A percentile compares a stretch with the other conserved stretches of the same genome.
These are phyloP conservation scores for Erysiphe neolycopersici DNA, from an alignment of 2,329 filamentous ascomycete genomes.

Conservation along the genomic window DNA sequence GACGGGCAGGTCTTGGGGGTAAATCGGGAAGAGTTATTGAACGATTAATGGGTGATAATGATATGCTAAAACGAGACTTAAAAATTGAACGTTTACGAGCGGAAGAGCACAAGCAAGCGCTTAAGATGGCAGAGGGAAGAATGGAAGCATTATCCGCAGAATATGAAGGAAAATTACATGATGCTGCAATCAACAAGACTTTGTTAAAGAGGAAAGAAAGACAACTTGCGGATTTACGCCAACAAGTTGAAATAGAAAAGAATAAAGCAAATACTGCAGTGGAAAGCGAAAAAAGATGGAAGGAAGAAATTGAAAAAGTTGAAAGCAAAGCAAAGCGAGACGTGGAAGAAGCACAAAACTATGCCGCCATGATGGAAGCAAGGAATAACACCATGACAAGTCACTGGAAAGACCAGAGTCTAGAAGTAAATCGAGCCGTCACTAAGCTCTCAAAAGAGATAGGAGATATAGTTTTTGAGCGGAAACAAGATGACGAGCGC, in stretches of 20 bases:
- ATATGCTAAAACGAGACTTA: conserved; percentile 47
- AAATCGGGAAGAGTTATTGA: conserved; percentile 63
- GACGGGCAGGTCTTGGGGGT: conserved; percentile 35
- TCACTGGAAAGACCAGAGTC: conserved; percentile 40
- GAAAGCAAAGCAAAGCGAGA: conserved; percentile 31
- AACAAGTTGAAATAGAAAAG: conserved; percentile 35
- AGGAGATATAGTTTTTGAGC: conserved; percentile 24
- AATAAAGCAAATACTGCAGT: conserved; percentile 31
- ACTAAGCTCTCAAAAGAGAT: conserved; percentile 26
- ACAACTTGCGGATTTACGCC: conserved; percentile 42
- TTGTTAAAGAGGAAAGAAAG: conserved; percentile 46
- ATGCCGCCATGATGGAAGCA: conserved; percentile 40
- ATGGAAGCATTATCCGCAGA: conserved; percentile 41
- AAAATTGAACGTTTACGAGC: conserved; percentile 35
- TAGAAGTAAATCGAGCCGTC: conserved; percentile 27
- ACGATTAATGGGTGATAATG: conserved; percentile 55
- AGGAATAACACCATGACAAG: conserved; percentile 39
- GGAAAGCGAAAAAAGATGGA: conserved; percentile 32
- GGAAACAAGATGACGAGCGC: conserved; percentile 32
- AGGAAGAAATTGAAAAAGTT: conserved; percentile 33
- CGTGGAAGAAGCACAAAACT: conserved; percentile 36
- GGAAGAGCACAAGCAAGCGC: conserved; percentile 43
- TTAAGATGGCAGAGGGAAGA: conserved; percentile 41
- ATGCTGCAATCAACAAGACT: conserved; percentile 44
- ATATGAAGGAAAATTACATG: conserved; percentile 41